Base-by-base conservation (phyloP, 208 protist species). In the Trypanosoma boissoni region DNA sequence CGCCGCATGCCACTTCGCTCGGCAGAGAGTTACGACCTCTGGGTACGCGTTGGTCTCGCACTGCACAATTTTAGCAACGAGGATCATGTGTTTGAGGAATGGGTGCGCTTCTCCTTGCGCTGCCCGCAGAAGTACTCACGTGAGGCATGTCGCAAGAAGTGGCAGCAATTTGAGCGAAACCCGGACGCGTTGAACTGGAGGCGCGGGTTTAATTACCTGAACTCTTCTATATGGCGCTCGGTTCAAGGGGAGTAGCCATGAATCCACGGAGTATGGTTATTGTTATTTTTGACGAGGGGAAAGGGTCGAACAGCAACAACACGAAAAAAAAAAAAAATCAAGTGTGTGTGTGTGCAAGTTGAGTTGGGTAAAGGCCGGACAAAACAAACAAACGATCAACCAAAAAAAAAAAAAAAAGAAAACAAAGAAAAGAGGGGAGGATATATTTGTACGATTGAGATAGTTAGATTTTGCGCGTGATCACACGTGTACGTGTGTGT, bases 41-140 rank as follows among this genome's bases (percentile, higher is more conserved):
- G 86, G 83, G 79, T 92, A 14, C 86, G 86, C 21, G 74, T 92
- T 14, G 86, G 86, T 3, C 80, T 92, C 37, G 86, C 86, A 8
- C 75, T 92, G 59, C 86, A 92, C 60, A 92, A 90, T 72, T 90
- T 90, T 61, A 87, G 86, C 64, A 88, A 86, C 68, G 86, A 93
- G 41, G 82, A 90, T 46, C 78, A 88, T 60, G 76, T 88, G 53
- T 90, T 93, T 43, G 86, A 90, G 73, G 77, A 93, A 63, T 93
- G 86, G 86, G 86, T 93, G 56, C 64, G 72, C 14, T 93, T 93
- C 49, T 93, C 86, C 8, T 60, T 90, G 0, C 72, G 75, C 46
- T 89, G 75, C 41, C 86, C 82, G 54, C 69, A 82, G 58, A 93
- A 93, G 62, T 93, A 85, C 62, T 86, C 80, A 27, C 70, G 82